A percentile compares a stretch with the other conserved stretches of the same genome.
Evolutionary conservation across 2,329 filamentous ascomycete genomes (phyloP).

Genomic region (Trichoderma sp.): DNA sequence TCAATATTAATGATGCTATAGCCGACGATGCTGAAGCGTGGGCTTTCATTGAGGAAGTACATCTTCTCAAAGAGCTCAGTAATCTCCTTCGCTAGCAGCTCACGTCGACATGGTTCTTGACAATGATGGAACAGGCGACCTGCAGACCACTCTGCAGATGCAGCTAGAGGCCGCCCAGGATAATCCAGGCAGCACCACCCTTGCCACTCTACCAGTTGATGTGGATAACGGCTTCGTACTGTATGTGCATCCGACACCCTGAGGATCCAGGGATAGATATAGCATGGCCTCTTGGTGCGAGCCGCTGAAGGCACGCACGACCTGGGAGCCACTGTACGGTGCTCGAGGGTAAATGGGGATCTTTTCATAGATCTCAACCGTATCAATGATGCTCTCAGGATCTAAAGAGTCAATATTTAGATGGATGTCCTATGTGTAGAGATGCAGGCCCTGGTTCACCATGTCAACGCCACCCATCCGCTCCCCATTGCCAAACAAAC

Average conservation of each 20-base stretch:
- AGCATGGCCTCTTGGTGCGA: slow-evolving; percentile 96
- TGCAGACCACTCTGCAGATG: slow-evolving; percentile 87
- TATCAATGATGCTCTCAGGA: slow-evolving; percentile 78
- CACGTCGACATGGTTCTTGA: slow-evolving; percentile 82
- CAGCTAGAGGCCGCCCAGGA: too few relatives aligned
- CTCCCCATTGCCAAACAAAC: too few relatives aligned
- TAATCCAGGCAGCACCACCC: too few relatives aligned
- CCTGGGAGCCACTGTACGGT: slow-evolving; percentile 85
- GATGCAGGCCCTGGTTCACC: slow-evolving; percentile 85
- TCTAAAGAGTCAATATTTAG: slow-evolving; percentile 90
- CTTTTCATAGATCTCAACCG: slow-evolving; percentile 90
- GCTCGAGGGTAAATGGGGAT: slow-evolving; percentile 87
- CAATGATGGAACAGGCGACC: slow-evolving; percentile 82
- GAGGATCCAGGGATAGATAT: too few relatives aligned
- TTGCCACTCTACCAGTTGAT: too few relatives aligned
- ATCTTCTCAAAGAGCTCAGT: slow-evolving; percentile 81
- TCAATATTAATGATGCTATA: slow-evolving; percentile 88
- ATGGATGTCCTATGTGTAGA: slow-evolving; percentile 89
- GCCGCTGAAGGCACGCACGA: slow-evolving; percentile 89
- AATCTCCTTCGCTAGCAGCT: slow-evolving; percentile 81
- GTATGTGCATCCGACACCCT: too few relatives aligned
- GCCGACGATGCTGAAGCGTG: slow-evolving; percentile 82
- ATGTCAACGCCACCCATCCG: slow-evolving; percentile 93
- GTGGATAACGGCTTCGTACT: too few relatives aligned
- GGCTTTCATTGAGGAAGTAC: slow-evolving; percentile 80